phyloP scores from a whole-genome alignment of 2,329 filamentous ascomycete species.

The Saccharata proteae region DNA sequence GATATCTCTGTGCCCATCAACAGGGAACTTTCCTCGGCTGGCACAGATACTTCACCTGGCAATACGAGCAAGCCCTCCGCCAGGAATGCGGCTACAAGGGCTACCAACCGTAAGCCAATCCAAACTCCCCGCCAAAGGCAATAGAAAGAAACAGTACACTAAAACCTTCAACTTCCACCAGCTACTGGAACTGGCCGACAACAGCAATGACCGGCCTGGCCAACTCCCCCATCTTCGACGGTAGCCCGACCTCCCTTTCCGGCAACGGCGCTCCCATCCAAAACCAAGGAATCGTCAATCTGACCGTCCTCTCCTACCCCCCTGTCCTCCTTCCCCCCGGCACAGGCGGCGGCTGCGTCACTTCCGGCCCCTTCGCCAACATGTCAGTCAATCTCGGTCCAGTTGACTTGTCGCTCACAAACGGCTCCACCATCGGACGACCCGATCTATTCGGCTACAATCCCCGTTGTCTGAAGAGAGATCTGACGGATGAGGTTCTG shows the following conservation, averaged over 20 bases:
- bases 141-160: neutral
- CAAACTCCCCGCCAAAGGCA: no score
- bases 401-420: constrained; percentile 16
- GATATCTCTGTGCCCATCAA: constrained; percentile 4
- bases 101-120: constrained; percentile 36
- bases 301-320: constrained; percentile 9
- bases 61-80: constrained; percentile 29
- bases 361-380: constrained; percentile 39
- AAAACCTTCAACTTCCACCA: neutral
- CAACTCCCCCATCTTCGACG: constrained; percentile 43
- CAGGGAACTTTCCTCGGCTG: constrained; percentile 25
- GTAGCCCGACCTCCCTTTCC: constrained; percentile 34
- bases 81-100: constrained; percentile 32
- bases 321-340: constrained; percentile 33
- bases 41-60: constrained; percentile 32
- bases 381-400: constrained; percentile 36
- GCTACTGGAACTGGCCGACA: constrained; percentile 8
- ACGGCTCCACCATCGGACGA: constrained; percentile 13
- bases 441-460: constrained; percentile 20
- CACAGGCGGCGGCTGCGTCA: constrained; percentile 44
- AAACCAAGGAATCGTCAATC: constrained; percentile 6
- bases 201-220: constrained; percentile 6
- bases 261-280: constrained; percentile 29
- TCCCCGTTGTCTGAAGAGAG: constrained; percentile 27
- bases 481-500: constrained; percentile 20